Evolutionary conservation across 2,329 filamentous ascomycete species (phyloP).

Genomic region (Biscogniauxia mediterranea): DNA sequence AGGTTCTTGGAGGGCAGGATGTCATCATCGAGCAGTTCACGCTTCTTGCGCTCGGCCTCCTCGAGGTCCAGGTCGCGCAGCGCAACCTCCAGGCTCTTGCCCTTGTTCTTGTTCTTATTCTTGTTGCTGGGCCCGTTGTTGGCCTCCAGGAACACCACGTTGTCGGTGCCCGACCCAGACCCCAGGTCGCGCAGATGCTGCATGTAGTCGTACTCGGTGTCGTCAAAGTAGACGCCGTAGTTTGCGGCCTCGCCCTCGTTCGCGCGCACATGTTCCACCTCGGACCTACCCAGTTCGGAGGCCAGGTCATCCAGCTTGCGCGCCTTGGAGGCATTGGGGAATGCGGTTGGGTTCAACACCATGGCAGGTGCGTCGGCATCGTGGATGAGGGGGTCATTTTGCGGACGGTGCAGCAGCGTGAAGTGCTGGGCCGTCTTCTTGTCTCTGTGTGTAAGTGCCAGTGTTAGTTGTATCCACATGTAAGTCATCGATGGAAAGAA

Average conservation of each 20-base stretch:
- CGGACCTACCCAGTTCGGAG: constrained; percentile 66
- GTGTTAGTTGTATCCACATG: constrained; percentile 4
- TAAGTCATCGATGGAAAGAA: too few species aligned
- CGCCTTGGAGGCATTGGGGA: constrained; percentile 48
- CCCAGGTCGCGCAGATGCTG: constrained; percentile 94
- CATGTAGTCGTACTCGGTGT: constrained; percentile 98
- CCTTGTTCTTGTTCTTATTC: constrained; percentile 68
- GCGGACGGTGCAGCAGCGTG: constrained; percentile 89
- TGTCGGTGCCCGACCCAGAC: constrained; percentile 59
- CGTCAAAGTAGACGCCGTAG: constrained; percentile 92
- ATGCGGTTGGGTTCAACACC: constrained; percentile 72
- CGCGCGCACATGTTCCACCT: constrained; percentile 64
- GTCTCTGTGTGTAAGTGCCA: constrained; percentile 46
- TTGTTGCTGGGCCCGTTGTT: constrained; percentile 56
- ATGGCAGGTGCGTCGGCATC: constrained; percentile 85
- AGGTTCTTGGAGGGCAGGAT: constrained; percentile 79
- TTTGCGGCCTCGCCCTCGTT: constrained; percentile 97
- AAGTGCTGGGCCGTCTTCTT: constrained; percentile 94
- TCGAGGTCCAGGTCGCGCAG: constrained; percentile 61
- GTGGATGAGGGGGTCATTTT: constrained; percentile 96
- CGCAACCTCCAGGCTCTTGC: constrained; percentile 82
- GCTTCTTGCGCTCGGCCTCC: constrained; percentile 43
- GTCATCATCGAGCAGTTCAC: constrained; percentile 67
- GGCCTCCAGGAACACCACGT: constrained; percentile 82
- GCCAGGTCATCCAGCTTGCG: constrained; percentile 74